These are phyloP conservation scores for Phytophthora aleatoria DNA, from an alignment of 352 stramenopile genomes.

Conservation along the genomic window DNA sequence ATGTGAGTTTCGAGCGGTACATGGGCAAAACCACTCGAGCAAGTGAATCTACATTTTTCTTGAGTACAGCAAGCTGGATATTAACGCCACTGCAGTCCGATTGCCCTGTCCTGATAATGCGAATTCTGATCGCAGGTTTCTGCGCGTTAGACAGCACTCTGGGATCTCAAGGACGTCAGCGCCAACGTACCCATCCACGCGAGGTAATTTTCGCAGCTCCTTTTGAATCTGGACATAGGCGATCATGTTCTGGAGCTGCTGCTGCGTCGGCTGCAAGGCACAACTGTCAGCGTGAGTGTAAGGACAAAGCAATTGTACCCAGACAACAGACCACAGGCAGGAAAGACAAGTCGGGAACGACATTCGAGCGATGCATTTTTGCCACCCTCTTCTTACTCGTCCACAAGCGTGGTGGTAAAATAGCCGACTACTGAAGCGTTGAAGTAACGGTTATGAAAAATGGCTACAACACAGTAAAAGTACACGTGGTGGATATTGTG, in stretches of 20 bases:
- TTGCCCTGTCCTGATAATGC: conserved; percentile 36
- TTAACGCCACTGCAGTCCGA: conserved; percentile 28
- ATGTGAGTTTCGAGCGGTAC: background rate
- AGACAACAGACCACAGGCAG: conserved; percentile 18
- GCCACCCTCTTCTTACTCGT: background rate
- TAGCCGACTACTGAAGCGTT: conserved; percentile 13
- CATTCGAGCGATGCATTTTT: conserved; percentile 17
- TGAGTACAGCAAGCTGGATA: conserved; percentile 44
- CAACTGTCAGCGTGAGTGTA: background rate
- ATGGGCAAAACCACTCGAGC: background rate
- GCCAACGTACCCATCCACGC: conserved; percentile 58
- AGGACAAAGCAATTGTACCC: background rate
- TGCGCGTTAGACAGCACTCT: conserved; percentile 13
- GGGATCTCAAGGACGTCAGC: background rate
- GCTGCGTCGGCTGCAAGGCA: conserved; percentile 43
- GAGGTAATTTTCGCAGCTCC: conserved; percentile 49
- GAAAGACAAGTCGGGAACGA: conserved; percentile 28
- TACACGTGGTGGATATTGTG: background rate
- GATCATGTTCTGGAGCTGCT: conserved; percentile 72
- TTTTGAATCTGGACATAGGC: conserved; percentile 53
- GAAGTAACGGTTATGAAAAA: conserved; percentile 17
- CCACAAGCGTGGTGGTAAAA: background rate
- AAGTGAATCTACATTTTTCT: conserved; percentile 38
- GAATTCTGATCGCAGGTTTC: conserved; percentile 21
- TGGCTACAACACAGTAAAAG: conserved; percentile 5